Evolutionary conservation across 352 stramenopile species (phyloP), one percentile per base, ranked within the genome.

Genomic region (Phytophthora parvispora): DNA sequence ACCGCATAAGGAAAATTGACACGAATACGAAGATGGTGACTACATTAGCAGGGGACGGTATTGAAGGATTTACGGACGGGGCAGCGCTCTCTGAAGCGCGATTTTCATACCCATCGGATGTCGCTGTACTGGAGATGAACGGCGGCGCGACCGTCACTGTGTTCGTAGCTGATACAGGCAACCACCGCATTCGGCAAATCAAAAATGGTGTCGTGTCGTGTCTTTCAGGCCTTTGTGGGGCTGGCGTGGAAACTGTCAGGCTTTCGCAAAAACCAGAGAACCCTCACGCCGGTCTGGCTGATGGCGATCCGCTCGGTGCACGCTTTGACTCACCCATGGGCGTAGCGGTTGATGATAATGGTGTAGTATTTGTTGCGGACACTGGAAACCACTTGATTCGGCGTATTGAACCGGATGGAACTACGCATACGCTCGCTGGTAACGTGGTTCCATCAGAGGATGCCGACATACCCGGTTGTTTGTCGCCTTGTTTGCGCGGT

Each of bases 301-400:
- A 99, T 75, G 97, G 97, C 1, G 72, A 81, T 48, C 64, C 79
- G 3, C 63, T 68, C 10, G 81, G 85, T 18, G 85, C 97, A 2
- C 82, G 94, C 25, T 99, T 99, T 57, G 92, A 99, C 71, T 93
- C 84, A 13, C 97, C 97, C 1, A 93, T 92, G 71, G 96, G 97
- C 22, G 83, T 99, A 3, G 83, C 84, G 7, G 84, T 96, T 1
- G 87, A 91, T 68, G 53, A 74, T 20, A 74, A 89, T 32, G 95
- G 95, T 27, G 52, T 91, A 50, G 81, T 99, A 9, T 98, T 98
- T 50, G 96, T 99, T 3, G 97, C 97, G 0, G 97, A 99, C 67
- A 99, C 94, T 8, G 95, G 98, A 34, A 99, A 99, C 66, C 92
- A 99, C 66, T 70, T 98, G 4, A 87, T 99, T 29, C 83, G 97